Conservation (phyloP, 2,329 filamentous ascomycete species). For the Fusarium avenaceum region DNA sequence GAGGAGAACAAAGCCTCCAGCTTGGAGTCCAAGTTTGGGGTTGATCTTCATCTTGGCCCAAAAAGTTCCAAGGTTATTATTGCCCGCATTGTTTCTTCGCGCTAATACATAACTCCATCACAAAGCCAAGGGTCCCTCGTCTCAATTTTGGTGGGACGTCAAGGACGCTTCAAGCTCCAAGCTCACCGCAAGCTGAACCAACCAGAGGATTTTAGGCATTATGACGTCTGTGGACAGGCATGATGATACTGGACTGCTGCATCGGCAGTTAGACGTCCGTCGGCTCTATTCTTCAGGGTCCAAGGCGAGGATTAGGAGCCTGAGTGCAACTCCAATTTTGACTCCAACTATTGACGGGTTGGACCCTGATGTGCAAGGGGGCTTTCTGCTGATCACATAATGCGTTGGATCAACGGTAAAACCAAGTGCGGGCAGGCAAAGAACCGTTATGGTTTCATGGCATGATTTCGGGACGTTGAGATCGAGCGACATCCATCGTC, state of each 20-base stretch:
- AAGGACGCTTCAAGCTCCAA: too few relatives aligned
- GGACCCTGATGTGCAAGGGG: slow-evolving; percentile 45
- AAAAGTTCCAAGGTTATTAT: slow-evolving; percentile 41
- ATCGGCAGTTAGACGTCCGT: slow-evolving; percentile 34
- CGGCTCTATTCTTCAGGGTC: slow-evolving; percentile 29
- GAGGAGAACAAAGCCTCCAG: slow-evolving; percentile 17
- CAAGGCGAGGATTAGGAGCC: slow-evolving; percentile 14
- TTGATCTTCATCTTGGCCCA: slow-evolving; percentile 43
- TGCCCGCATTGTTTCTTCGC: slow-evolving; percentile 31
- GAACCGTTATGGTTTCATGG: slow-evolving; percentile 34
- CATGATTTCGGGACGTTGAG: slow-evolving; percentile 40
- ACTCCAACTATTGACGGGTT: slow-evolving; percentile 20
- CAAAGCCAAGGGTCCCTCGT: slow-evolving; percentile 35
- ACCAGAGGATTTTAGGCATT: slow-evolving; percentile 18
- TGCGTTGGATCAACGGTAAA: slow-evolving; percentile 23
- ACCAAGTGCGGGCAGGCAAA: slow-evolving; percentile 22
- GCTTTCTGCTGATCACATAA: slow-evolving; percentile 20
- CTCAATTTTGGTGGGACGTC: slow-evolving; percentile 25
- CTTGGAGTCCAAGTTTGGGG: slow-evolving; percentile 33
- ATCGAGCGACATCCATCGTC: slow-evolving; percentile 24
- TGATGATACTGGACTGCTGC: slow-evolving; percentile 22
- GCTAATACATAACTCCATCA: slow-evolving; percentile 31
- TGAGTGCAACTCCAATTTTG: slow-evolving; percentile 24
- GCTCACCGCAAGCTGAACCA: slow-evolving; percentile 43
- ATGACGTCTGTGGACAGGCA: slow-evolving; percentile 46